A percentile compares a stretch with the other conserved stretches of the same genome.
Conservation (phyloP, 371 early-diverging fungal genomes). For the Capniomyces stellatus region DNA sequence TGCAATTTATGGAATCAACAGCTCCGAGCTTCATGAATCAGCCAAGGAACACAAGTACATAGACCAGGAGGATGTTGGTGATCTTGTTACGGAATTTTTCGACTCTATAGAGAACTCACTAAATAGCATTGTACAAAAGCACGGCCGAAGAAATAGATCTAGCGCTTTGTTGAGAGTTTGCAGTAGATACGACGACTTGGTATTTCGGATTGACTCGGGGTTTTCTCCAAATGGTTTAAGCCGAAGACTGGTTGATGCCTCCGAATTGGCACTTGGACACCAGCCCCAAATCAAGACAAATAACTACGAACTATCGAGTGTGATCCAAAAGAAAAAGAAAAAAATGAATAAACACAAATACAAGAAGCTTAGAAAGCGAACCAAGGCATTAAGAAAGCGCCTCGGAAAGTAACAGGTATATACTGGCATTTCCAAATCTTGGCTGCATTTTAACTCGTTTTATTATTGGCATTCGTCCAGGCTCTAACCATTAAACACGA, state of each 20-base stretch:
- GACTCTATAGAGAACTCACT: constrained; percentile 8
- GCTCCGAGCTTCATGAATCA: constrained; percentile 6
- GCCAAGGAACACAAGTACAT: constrained; percentile 4
- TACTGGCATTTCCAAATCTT: not conserved
- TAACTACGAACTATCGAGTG: constrained; percentile 33
- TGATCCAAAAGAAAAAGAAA: constrained; percentile 53
- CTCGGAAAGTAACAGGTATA: constrained; percentile 51
- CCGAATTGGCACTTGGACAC: constrained; percentile 1
- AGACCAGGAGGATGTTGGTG: constrained; percentile 4
- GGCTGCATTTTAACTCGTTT: too few relatives aligned
- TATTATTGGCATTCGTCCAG: too few relatives aligned
- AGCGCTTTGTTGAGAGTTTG: constrained; percentile 5
- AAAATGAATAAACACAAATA: constrained; percentile 83
- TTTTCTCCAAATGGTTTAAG: too few relatives aligned
- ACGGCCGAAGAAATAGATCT: not conserved
- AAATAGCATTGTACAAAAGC: not conserved
- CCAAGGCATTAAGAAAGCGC: constrained; percentile 53
- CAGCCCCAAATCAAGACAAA: not conserved
- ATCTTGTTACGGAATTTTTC: constrained; percentile 21
- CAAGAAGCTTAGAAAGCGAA: constrained; percentile 62
- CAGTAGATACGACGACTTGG: not conserved
- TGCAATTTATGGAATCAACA: constrained; percentile 9
- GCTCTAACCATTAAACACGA: too few relatives aligned
- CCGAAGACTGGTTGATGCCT: constrained; percentile 4
- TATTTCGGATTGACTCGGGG: constrained; percentile 5